These are phyloP conservation scores for Jatropha curcas DNA, from an alignment of 345 rosid species.

Conservation along the genomic window DNA sequence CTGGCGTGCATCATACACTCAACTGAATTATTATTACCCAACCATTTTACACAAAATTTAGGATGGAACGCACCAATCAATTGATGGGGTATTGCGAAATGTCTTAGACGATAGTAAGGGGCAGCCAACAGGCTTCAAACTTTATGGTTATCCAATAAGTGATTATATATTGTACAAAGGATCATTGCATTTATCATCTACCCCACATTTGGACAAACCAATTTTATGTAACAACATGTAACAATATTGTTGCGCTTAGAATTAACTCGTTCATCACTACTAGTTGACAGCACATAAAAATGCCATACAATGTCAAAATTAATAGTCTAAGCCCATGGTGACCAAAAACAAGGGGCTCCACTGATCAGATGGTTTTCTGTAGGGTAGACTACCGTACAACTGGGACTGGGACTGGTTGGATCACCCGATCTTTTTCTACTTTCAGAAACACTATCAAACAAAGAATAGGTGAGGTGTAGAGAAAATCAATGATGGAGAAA, in stretches of 20 bases:
- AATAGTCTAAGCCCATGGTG: not conserved
- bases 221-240: not conserved
- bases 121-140: no score
- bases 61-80: no score
- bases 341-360: constrained; percentile 10
- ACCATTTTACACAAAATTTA: no score
- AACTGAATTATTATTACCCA: no score
- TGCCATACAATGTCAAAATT: constrained; percentile 6
- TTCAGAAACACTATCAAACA: not conserved
- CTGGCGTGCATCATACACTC: no score
- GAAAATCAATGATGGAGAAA: not conserved
- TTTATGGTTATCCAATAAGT: not conserved
- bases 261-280: not conserved
- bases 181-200: not conserved
- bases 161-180: no score
- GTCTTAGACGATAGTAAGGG: no score
- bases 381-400: constrained; percentile 4
- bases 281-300: not conserved
- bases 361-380: not conserved
- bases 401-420: not conserved
- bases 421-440: not conserved
- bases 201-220: not conserved
- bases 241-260: not conserved
- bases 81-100: no score
- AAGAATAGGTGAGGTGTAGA: not conserved